Percentiles rank a stretch among this genome's conserved stretches.
phyloP scores from a whole-genome alignment of 768 basidiomycete species.

The Mycena alexandri region DNA sequence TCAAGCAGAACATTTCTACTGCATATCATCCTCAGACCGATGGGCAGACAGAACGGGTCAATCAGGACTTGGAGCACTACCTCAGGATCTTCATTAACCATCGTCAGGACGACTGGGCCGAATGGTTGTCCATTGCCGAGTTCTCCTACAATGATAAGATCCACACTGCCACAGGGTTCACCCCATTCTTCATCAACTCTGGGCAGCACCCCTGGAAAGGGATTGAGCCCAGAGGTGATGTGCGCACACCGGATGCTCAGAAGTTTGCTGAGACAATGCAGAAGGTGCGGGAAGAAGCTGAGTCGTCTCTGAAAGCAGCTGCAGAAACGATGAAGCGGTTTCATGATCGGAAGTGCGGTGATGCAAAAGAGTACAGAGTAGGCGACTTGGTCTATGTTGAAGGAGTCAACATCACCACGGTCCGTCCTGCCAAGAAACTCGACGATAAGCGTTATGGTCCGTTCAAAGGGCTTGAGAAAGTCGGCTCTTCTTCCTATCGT shows the following conservation, averaged over 20 bases:
- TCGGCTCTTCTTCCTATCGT: too few relatives aligned
- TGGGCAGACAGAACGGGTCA: conserved; percentile 46
- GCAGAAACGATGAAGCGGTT: too few relatives aligned
- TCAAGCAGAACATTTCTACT: conserved; percentile 14
- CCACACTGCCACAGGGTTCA: conserved; percentile 42
- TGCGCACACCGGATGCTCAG: conserved; percentile 35
- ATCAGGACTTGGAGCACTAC: conserved; percentile 49
- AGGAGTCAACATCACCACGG: too few relatives aligned
- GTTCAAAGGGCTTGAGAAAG: too few relatives aligned
- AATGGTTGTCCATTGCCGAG: conserved; percentile 46
- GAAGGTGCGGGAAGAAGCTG: too few relatives aligned
- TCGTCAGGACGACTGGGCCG: conserved; percentile 48
- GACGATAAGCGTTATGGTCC: too few relatives aligned
- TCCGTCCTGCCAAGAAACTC: too few relatives aligned
- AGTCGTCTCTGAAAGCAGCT: too few relatives aligned
- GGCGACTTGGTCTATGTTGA: too few relatives aligned
- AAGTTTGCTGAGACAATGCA: conserved; percentile 40
- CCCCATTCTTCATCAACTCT: conserved; percentile 50
- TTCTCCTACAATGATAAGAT: conserved; percentile 50
- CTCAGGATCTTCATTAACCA: conserved; percentile 44
- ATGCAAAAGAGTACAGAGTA: too few relatives aligned
- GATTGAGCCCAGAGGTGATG: conserved; percentile 31
- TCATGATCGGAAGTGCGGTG: too few relatives aligned
- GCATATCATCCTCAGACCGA: conserved; percentile 35
- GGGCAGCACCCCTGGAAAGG: conserved; percentile 43